Base-by-base conservation (phyloP, 164 flowering plant species). In the Euptelea pleiosperma region DNA sequence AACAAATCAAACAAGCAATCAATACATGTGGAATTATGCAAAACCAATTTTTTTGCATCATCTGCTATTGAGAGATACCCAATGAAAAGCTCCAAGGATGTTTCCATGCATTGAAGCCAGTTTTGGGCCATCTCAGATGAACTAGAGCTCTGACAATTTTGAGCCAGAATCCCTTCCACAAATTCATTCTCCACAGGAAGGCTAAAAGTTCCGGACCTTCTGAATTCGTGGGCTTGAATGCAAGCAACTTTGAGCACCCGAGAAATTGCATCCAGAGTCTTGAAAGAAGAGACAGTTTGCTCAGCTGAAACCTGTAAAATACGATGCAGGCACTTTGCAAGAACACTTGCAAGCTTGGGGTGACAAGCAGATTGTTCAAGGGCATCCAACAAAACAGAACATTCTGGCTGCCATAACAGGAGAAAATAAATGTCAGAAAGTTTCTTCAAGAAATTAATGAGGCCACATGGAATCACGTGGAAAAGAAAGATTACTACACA, bases 1-100 rank as follows among this genome's bases (percentile, higher is more conserved):
- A 91, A 94, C 64, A 94, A 82, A 40, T 85, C 89, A 77, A 91
- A 91, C 65, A 94, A 65, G 65, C 79, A 82, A 70, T 84, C 92
- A 62, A 94, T 70, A 42, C 89, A 91, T 49, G 69, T 49, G 3
- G 87, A 63, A 63, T 69, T 78, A 60, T 56, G 83, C 83, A 94
- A 74, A 62, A 85, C 72, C 49, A 74, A 64, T 67, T 18, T 58
- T 61, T 75, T 79, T 43, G 83, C 89, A 70, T 81, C 99, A 61
- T 85, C 89, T 46, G 86, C 75, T 33, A 63, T 40, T 16, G 83
- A 78, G 11, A 80, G 73, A 70, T 72, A 85, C 53, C 68, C 79
- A 18, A 55, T 63, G 59, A 85, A 89, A 61, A 94, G 79, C 60
- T 78, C 80, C 70, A 89, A 70, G 47, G 74, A 76, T 29, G 79